Conservation (phyloP, 1,284 basidiomycete genomes). For the Microbotryum saponariae region DNA sequence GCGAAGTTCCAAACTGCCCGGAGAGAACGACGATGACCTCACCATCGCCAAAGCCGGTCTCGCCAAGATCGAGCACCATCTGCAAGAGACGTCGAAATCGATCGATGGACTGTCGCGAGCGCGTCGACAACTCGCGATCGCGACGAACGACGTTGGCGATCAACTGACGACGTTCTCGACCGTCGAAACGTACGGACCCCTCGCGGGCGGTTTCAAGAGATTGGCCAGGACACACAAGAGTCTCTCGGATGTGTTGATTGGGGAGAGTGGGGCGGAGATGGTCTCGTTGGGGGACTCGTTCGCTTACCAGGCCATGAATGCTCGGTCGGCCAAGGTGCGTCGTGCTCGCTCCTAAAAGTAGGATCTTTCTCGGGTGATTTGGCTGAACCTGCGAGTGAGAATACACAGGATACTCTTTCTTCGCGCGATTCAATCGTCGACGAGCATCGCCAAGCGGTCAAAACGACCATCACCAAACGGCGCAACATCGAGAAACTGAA, state of each 20-base stretch:
- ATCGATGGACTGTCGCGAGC: conserved; percentile 72
- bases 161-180: conserved; percentile 79
- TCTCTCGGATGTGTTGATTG: conserved; percentile 17
- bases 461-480: conserved; percentile 81
- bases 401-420: conserved; percentile 61
- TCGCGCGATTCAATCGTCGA: conserved; percentile 81
- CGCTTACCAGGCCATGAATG: conserved; percentile 87
- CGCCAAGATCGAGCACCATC: conserved; percentile 78
- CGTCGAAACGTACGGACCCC: conserved; percentile 66
- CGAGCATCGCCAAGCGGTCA: conserved; percentile 82
- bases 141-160: conserved; percentile 44
- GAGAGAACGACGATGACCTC: conserved; percentile 55
- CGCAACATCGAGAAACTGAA: conserved; percentile 82
- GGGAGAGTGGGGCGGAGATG: conserved; percentile 37
- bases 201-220: conserved; percentile 28
- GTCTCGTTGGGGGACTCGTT: conserved; percentile 84
- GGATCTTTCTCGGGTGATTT: too few relatives aligned
- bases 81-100: conserved; percentile 77
- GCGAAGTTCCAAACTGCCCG: conserved; percentile 35
- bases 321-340: conserved; percentile 70
- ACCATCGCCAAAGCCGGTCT: conserved; percentile 80
- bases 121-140: conserved; percentile 32
- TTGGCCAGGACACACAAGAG: conserved; percentile 28
- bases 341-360: too few relatives aligned
- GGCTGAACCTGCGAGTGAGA: too few relatives aligned